phyloP scores from a whole-genome alignment of 139 green algal species.

The Zygnema circumcarinatum region DNA sequence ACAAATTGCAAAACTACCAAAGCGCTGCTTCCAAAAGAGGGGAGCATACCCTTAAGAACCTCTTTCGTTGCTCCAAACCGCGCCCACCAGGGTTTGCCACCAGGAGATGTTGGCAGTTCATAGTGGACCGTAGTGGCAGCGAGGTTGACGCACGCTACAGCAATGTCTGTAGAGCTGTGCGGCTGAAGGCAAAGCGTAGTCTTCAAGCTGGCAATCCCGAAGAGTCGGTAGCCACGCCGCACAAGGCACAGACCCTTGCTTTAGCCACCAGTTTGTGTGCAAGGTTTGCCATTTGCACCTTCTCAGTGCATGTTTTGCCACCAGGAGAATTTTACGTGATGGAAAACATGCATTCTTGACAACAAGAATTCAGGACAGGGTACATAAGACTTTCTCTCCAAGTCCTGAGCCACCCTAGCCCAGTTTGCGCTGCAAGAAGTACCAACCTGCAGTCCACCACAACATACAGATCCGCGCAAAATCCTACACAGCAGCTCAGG shows the following conservation, averaged over 20 bases:
- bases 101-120: conserved; percentile 18
- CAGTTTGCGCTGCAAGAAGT: no score
- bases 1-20: no score
- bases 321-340: background rate
- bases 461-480: conserved; percentile 5
- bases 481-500: conserved; percentile 1
- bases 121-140: conserved; percentile 3
- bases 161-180: conserved; percentile 40
- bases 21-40: background rate
- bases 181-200: conserved; percentile 52
- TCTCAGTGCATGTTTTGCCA: background rate
- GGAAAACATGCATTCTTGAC: background rate
- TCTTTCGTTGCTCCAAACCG: conserved; percentile 10
- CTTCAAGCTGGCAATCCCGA: conserved; percentile 24
- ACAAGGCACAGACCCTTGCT: background rate
- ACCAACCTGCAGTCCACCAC: background rate
- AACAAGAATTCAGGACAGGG: background rate
- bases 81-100: conserved; percentile 17
- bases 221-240: background rate
- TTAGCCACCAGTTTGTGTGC: background rate
- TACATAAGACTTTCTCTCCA: background rate
- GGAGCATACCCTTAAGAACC: conserved; percentile 23
- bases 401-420: background rate
- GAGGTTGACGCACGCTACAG: conserved; percentile 43
- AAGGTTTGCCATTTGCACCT: background rate